phyloP scores from a whole-genome alignment of 306 rosid genomes.

The Astragalus glycyphyllos region DNA sequence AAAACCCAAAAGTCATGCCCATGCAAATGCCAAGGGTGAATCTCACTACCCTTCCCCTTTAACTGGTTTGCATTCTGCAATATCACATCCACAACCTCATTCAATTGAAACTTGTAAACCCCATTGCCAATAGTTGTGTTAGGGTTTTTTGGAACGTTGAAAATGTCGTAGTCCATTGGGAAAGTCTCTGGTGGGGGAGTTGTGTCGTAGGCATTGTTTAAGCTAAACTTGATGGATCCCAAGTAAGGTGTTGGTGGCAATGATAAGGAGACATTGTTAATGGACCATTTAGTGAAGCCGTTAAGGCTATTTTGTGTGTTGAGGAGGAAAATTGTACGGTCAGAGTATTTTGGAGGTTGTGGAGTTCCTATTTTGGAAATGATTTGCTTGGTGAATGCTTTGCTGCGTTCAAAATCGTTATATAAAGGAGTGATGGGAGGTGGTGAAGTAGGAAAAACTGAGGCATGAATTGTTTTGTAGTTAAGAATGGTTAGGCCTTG shows the following conservation, averaged over 20 bases:
- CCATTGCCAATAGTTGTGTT: slow-evolving; percentile 60
- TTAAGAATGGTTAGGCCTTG: slow-evolving; percentile 68
- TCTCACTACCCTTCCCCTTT: slow-evolving; percentile 54
- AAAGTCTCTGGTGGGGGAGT: slow-evolving; percentile 55
- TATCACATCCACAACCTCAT: slow-evolving; percentile 61
- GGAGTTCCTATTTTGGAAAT: slow-evolving; percentile 65
- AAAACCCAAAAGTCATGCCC: slow-evolving; percentile 94
- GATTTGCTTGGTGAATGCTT: slow-evolving; percentile 58
- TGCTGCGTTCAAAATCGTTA: slow-evolving; percentile 69
- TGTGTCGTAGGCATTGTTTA: slow-evolving; percentile 43
- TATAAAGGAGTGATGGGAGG: slow-evolving; percentile 71
- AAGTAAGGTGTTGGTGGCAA: slow-evolving; percentile 76
- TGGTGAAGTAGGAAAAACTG: slow-evolving; percentile 64
- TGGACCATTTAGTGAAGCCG: slow-evolving; percentile 72
- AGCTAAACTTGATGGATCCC: slow-evolving; percentile 48
- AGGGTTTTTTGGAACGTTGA: slow-evolving; percentile 45
- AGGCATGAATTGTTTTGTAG: slow-evolving; percentile 57
- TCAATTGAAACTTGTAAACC: slow-evolving; percentile 50
- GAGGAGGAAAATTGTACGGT: slow-evolving; percentile 67
- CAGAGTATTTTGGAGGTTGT: slow-evolving; percentile 53
- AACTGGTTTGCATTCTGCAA: slow-evolving; percentile 72
- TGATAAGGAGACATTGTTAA: slow-evolving; percentile 69
- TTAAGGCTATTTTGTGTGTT: slow-evolving; percentile 73
- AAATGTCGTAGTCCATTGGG: slow-evolving; percentile 49
- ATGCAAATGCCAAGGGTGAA: slow-evolving; percentile 93